These are phyloP conservation scores for Dillenia suffruticosa DNA, from an alignment of 164 flowering plant genomes.

Conservation along the genomic window DNA sequence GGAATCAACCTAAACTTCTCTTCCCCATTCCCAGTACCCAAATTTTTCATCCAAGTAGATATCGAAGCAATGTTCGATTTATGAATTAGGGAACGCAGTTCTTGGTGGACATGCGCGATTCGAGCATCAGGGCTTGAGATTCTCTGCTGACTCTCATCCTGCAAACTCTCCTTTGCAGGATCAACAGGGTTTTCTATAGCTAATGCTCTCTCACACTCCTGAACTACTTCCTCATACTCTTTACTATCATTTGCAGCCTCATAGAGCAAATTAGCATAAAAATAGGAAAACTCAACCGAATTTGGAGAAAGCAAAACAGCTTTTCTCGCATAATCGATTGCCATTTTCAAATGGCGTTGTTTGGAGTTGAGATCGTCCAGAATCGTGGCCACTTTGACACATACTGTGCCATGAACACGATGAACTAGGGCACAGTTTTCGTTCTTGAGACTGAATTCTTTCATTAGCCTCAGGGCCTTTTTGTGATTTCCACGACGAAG, in stretches of 20 bases:
- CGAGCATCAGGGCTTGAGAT: slow-evolving; percentile 49
- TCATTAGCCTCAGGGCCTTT: slow-evolving; percentile 78
- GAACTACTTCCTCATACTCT: slow-evolving; percentile 77
- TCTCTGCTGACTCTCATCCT: slow-evolving; percentile 77
- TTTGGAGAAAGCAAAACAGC: slow-evolving; percentile 66
- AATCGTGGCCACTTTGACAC: slow-evolving; percentile 62
- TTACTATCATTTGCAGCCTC: slow-evolving; percentile 69
- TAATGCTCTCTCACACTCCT: slow-evolving; percentile 83
- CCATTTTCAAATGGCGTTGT: slow-evolving; percentile 59
- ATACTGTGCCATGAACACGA: slow-evolving; percentile 78
- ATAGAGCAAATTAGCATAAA: slow-evolving; percentile 82
- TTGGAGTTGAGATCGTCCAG: slow-evolving; percentile 72
- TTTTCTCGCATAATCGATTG: slow-evolving; percentile 59
- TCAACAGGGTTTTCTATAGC: slow-evolving; percentile 69
- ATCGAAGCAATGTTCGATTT: slow-evolving; percentile 74
- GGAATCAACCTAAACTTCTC: slow-evolving; percentile 90
- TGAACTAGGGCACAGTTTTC: slow-evolving; percentile 53
- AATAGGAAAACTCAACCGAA: slow-evolving; percentile 85
- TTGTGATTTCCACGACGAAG: slow-evolving; percentile 85
- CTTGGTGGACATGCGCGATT: slow-evolving; percentile 58
- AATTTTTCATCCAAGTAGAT: slow-evolving; percentile 88
- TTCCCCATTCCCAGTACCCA: slow-evolving; percentile 63
- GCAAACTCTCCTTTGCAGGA: slow-evolving; percentile 87
- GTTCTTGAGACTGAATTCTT: slow-evolving; percentile 45
- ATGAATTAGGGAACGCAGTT: slow-evolving; percentile 63